phyloP scores from a whole-genome alignment of 257 asterid species.

The Paraleonurus japonicus region DNA sequence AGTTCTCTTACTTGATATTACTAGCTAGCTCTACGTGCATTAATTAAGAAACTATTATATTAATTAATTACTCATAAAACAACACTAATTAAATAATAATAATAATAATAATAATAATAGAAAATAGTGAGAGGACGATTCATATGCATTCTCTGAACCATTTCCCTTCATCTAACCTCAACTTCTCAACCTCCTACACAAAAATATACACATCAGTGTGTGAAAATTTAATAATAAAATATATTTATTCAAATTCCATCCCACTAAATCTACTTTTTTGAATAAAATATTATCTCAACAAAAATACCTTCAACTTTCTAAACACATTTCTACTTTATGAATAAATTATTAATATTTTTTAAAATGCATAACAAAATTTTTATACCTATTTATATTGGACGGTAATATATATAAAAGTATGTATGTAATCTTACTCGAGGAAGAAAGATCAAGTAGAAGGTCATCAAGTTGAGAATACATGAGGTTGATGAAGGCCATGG shows the following conservation, averaged over 20 bases:
- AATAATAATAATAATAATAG: neutral
- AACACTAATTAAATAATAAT: neutral
- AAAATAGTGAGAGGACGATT: neutral
- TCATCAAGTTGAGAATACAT: conserved; percentile 57
- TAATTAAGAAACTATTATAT: neutral
- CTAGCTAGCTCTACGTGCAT: neutral
- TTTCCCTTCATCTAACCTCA: neutral
- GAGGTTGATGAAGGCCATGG: conserved; percentile 48
- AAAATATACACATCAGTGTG: neutral
- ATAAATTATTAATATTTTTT: too few species aligned
- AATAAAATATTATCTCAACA: too few species aligned
- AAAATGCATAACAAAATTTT: too few species aligned
- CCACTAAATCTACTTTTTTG: too few species aligned
- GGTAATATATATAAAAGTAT: too few species aligned
- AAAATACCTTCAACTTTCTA: too few species aligned
- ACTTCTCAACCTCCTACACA: conserved; percentile 10
- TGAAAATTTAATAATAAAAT: too few species aligned
- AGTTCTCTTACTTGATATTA: neutral
- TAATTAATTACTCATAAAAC: neutral
- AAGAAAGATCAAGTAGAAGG: conserved; percentile 27
- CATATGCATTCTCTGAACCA: neutral
- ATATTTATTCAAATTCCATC: too few species aligned
- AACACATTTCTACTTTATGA: too few species aligned
- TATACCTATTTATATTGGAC: too few species aligned
- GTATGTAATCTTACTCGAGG: conserved; percentile 14